Conservation (phyloP, 2,329 filamentous ascomycete species). For the Trichophyton mentagrophytes region DNA sequence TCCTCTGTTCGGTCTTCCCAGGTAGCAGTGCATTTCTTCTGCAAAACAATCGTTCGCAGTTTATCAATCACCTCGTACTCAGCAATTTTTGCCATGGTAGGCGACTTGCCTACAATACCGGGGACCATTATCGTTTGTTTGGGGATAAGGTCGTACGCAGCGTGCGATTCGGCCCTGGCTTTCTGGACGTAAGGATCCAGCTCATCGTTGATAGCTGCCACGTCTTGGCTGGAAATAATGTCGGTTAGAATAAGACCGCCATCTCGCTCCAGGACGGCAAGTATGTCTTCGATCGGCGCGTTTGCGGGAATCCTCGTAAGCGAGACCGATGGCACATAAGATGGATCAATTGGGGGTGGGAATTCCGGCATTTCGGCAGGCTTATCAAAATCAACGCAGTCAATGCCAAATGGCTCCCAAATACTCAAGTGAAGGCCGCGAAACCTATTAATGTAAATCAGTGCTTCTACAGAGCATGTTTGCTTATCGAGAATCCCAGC, state of each 20-base stretch:
- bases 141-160: constrained; percentile 1
- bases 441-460: not conserved
- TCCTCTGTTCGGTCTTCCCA: constrained; percentile 2
- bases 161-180: not conserved
- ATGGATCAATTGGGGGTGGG: not conserved
- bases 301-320: constrained; percentile 1
- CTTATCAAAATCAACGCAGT: not conserved
- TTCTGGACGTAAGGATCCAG: not conserved
- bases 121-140: constrained; percentile 4
- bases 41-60: not conserved
- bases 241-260: not conserved
- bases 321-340: not conserved
- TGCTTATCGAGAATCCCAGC: not conserved
- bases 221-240: not conserved
- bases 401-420: not conserved
- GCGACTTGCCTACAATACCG: not conserved
- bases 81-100: not conserved
- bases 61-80: not conserved
- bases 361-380: constrained; percentile 1
- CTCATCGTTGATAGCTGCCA: not conserved
- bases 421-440: not conserved
- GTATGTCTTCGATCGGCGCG: not conserved
- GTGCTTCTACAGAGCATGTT: not conserved
- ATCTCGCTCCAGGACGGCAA: constrained; percentile 1
- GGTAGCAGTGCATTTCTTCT: constrained; percentile 2